Percentiles rank a stretch among this genome's conserved stretches.
These are phyloP conservation scores for Vinca major DNA, from an alignment of 305 asterid species.

Conservation along the genomic window DNA sequence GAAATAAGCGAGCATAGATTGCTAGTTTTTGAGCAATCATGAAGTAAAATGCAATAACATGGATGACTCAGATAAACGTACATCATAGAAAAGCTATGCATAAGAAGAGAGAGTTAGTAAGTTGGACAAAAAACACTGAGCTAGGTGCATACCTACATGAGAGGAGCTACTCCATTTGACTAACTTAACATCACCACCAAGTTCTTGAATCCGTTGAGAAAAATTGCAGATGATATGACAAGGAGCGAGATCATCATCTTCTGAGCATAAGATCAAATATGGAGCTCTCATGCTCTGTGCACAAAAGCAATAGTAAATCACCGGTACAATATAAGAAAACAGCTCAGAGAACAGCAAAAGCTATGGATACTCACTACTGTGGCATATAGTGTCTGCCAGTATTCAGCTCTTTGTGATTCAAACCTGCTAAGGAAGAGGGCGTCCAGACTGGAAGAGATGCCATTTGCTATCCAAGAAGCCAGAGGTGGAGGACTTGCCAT, in stretches of 20 bases:
- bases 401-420: constrained; percentile 82
- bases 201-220: constrained; percentile 54
- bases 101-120: not conserved
- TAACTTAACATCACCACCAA: constrained; percentile 70
- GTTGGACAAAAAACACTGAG: not conserved
- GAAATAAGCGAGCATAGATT: not conserved
- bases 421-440: constrained; percentile 66
- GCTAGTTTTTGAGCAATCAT: not conserved
- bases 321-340: constrained; percentile 3
- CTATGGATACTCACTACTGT: constrained; percentile 54
- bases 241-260: constrained; percentile 92
- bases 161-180: constrained; percentile 72
- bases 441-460: constrained; percentile 66
- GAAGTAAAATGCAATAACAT: not conserved
- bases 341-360: not conserved
- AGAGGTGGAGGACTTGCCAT: constrained; percentile 58
- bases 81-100: not conserved
- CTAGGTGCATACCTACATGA: constrained; percentile 68
- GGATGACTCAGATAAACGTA: not conserved
- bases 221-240: constrained; percentile 55
- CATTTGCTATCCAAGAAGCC: constrained; percentile 63
- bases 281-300: constrained; percentile 77
- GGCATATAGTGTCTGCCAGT: constrained; percentile 91
- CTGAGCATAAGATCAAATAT: constrained; percentile 83
- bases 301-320: constrained; percentile 6